These are phyloP conservation scores for Bjerkandera adusta DNA, from an alignment of 1,284 basidiomycete genomes.

Conservation along the genomic window DNA sequence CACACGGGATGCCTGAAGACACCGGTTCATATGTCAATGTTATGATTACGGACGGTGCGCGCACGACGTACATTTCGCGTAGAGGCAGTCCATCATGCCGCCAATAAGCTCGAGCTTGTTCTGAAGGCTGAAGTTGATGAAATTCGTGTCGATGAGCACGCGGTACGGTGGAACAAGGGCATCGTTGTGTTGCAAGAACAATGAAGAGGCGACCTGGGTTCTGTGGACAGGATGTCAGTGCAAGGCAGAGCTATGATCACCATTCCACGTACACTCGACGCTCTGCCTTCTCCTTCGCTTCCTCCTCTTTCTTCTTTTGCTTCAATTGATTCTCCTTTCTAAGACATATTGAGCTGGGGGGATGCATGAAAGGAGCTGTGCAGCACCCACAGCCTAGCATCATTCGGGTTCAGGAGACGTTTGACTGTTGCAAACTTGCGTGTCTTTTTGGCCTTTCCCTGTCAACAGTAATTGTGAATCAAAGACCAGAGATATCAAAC, in stretches of 20 bases:
- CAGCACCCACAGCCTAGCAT: slow-evolving; percentile 83
- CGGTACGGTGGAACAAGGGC: slow-evolving; percentile 97
- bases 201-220: slow-evolving; percentile 81
- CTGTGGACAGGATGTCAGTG: slow-evolving; percentile 37
- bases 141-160: slow-evolving; percentile 98
- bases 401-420: slow-evolving; percentile 92
- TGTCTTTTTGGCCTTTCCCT: slow-evolving; percentile 95
- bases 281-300: slow-evolving; percentile 69
- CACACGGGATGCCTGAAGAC: slow-evolving; percentile 87
- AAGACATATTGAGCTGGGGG: slow-evolving; percentile 1
- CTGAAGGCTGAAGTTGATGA: slow-evolving; percentile 98
- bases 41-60: neutral
- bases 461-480: neutral
- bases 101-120: slow-evolving; percentile 96
- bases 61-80: slow-evolving; percentile 86
- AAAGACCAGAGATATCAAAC: neutral
- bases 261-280: slow-evolving; percentile 73
- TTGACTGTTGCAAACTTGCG: slow-evolving; percentile 96
- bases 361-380: neutral
- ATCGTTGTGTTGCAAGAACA: slow-evolving; percentile 96
- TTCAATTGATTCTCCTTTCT: slow-evolving; percentile 83
- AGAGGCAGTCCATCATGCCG: slow-evolving; percentile 99
- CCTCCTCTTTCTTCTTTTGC: slow-evolving; percentile 75
- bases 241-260: slow-evolving; percentile 17
- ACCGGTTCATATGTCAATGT: slow-evolving; percentile 3